These are phyloP conservation scores for Euphorbia celastroides DNA, from an alignment of 441 rosid species.

Conservation along the genomic window DNA sequence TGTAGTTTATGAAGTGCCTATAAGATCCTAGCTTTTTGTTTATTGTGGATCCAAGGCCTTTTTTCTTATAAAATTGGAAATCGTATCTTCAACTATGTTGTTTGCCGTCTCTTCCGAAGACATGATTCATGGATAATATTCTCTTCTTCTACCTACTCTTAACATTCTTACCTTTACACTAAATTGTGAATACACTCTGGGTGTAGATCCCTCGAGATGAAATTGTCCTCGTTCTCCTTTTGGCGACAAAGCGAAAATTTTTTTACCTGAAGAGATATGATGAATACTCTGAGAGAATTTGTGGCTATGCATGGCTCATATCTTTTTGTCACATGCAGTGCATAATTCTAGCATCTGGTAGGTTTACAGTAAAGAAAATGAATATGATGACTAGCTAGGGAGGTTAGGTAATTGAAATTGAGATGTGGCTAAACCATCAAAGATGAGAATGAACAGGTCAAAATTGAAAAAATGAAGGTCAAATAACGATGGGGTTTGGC, in stretches of 20 bases:
- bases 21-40: not conserved
- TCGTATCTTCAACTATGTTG: not conserved
- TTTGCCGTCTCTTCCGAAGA: not conserved
- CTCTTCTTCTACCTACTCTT: not conserved
- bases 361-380: not conserved
- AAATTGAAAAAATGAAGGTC: not conserved
- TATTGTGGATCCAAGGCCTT: not conserved
- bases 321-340: not conserved
- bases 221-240: not conserved
- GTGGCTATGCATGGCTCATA: not conserved
- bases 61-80: not conserved
- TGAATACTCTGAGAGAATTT: constrained; percentile 8
- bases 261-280: not conserved
- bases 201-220: not conserved
- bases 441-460: not conserved
- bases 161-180: not conserved
- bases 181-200: not conserved
- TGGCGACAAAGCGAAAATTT: not conserved
- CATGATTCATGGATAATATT: not conserved
- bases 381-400: not conserved
- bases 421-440: not conserved
- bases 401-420: not conserved
- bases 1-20: constrained; percentile 1
- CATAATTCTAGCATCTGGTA: not conserved
- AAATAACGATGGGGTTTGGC: not conserved